Conservation (phyloP, 306 rosid genomes). For the Quillaja saponaria region DNA sequence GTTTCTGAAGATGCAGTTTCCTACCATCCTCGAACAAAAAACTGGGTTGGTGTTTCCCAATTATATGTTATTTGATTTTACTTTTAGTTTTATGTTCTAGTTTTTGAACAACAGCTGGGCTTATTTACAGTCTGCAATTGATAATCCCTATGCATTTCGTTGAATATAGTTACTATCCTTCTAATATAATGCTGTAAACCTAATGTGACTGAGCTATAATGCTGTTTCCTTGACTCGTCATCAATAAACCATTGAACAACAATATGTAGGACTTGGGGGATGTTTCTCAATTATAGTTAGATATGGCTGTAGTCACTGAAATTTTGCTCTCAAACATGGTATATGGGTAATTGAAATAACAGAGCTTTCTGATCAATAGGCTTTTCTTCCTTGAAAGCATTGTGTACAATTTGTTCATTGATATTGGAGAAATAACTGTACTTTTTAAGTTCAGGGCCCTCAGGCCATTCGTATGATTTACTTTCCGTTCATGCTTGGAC, state of each 20-base stretch:
- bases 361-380: no score
- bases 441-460: no score
- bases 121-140: neutral
- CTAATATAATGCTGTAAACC: neutral
- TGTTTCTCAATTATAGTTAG: neutral
- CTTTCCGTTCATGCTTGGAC: neutral
- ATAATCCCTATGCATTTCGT: neutral
- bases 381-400: no score
- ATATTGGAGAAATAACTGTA: no score
- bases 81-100: no score
- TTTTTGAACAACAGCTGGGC: no score
- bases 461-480: no score
- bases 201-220: neutral
- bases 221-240: neutral
- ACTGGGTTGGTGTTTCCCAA: conserved; percentile 51
- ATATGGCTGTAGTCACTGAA: no score
- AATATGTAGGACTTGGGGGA: neutral
- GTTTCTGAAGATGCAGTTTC: conserved; percentile 80
- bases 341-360: no score
- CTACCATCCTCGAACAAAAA: conserved; percentile 68
- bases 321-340: no score
- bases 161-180: neutral
- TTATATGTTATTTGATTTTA: neutral
- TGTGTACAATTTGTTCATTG: no score
- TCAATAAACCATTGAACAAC: neutral